Percentiles rank a stretch among this genome's conserved stretches.
These are phyloP conservation scores for Geosmithia flava DNA, from an alignment of 2,329 filamentous ascomycete genomes.

Conservation along the genomic window DNA sequence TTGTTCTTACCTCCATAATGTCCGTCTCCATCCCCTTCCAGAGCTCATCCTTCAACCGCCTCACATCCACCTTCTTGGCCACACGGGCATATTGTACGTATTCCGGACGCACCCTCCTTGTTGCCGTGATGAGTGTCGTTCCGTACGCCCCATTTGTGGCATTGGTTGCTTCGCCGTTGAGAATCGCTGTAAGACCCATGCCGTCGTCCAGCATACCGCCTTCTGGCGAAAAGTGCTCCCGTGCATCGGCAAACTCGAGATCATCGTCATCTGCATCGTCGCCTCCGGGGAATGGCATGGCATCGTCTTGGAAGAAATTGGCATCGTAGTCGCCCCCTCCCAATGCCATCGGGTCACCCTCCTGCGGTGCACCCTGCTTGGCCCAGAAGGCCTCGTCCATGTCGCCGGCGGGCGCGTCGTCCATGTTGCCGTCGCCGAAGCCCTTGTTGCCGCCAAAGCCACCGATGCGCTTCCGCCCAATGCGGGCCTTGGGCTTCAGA, in stretches of 20 bases:
- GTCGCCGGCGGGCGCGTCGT: constrained; percentile 53
- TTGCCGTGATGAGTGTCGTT: constrained; percentile 56
- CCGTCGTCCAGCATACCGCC: constrained; percentile 34
- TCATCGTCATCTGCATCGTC: constrained; percentile 55
- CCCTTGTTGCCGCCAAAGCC: not conserved
- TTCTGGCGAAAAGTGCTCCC: constrained; percentile 65
- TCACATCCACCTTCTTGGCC: constrained; percentile 60
- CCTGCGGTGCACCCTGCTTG: constrained; percentile 45
- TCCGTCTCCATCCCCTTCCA: constrained; percentile 56
- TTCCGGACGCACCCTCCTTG: constrained; percentile 48
- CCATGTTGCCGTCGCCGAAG: constrained; percentile 26
- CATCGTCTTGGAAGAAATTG: constrained; percentile 93
- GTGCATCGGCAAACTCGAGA: constrained; percentile 65
- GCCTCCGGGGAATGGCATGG: constrained; percentile 53
- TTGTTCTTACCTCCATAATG: constrained; percentile 30
- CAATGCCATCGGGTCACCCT: constrained; percentile 39
- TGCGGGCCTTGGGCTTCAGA: constrained; percentile 82
- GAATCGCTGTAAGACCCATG: constrained; percentile 35
- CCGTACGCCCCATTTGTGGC: constrained; percentile 41
- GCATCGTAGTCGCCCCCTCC: constrained; percentile 81
- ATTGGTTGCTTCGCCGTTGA: constrained; percentile 35
- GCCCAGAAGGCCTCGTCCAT: constrained; percentile 98
- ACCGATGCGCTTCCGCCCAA: constrained; percentile 44
- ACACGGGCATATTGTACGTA: constrained; percentile 60
- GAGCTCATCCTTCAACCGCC: constrained; percentile 56